Percentiles rank a stretch among this genome's conserved stretches.
Conservation (phyloP, 129 eudicot genomes). For the Flaveria linearis region DNA sequence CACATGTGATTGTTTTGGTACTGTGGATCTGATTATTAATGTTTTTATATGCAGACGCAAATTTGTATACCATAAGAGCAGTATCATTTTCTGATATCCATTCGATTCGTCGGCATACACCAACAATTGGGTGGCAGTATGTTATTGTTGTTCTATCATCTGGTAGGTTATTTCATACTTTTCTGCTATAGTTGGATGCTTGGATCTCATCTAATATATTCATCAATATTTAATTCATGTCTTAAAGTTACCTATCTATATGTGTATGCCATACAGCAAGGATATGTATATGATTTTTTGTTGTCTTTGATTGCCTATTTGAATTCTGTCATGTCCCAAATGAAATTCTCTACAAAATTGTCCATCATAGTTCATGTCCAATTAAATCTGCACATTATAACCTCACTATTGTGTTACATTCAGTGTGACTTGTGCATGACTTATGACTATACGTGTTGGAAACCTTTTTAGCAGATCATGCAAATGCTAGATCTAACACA, state of each 20-base stretch:
- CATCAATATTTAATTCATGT: not conserved
- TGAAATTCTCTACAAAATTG: not conserved
- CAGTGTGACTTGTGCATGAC: too few species aligned
- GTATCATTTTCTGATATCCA: slow-evolving; percentile 76
- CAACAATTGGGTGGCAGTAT: slow-evolving; percentile 97
- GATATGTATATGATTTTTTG: slow-evolving; percentile 6
- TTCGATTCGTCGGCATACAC: slow-evolving; percentile 88
- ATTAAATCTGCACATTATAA: too few species aligned
- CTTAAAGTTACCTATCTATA: slow-evolving; percentile 13
- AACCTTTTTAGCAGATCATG: too few species aligned
- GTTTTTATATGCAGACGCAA: slow-evolving; percentile 62
- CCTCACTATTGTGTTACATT: too few species aligned
- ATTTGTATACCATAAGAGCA: slow-evolving; percentile 81
- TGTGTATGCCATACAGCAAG: slow-evolving; percentile 5
- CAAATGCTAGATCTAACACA: too few species aligned
- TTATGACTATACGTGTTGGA: too few species aligned
- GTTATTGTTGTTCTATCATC: slow-evolving; percentile 87
- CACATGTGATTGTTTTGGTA: slow-evolving; percentile 11
- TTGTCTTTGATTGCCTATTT: not conserved
- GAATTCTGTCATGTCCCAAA: not conserved
- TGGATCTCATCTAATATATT: not conserved
- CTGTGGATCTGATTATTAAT: slow-evolving; percentile 26
- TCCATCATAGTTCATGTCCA: too few species aligned
- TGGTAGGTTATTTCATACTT: slow-evolving; percentile 45
- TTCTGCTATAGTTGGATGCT: slow-evolving; percentile 11